Base-by-base conservation (phyloP, 2,329 filamentous ascomycete species). In the Aphanocladium album region DNA sequence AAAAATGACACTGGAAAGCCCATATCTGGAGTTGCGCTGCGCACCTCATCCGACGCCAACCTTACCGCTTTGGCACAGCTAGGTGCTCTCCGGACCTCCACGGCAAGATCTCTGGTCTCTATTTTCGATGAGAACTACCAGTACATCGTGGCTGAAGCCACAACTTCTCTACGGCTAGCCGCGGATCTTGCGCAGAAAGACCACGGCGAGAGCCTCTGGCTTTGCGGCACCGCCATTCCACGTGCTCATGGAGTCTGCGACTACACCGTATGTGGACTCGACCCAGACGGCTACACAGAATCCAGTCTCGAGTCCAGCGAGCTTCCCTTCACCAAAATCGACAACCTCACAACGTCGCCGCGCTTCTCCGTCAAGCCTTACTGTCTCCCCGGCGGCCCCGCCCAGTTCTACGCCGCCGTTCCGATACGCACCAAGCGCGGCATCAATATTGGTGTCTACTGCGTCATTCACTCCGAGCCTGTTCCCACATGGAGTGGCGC, bases 21-120 rank as follows among this genome's bases (percentile, higher is more conserved):
- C n/a, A n/a, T n/a, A n/a, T n/a, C n/a, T n/a, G n/a, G n/a, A n/a
- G n/a, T n/a, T n/a, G n/a, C n/a, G n/a, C n/a, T n/a, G n/a, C n/a
- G n/a, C n/a, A 66, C 70, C 11, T 72, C 70, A 50, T 62, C 65
- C n/a, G 77, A 80, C 57, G 64, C 71, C 11, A 70, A 70, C 55
- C 72, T 84, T 49, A 81, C 79, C 1, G 76, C 78, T 6, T 76
- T 83, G 56, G 80, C 80, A 21, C 79, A 83, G 65, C 73, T 83
- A 5, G 80, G 74, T 1, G 72, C 76, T 5, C 68, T 77, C 57
- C 74, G 77, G 16, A 70, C 82, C 4, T 71, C 74, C n/a, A 73
- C 72, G 5, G 68, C 72, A 21, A 74, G 80, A 33, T 71, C 74
- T 17, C 65, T 83, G 23, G 74, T 84, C 52, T 83, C 81, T 1